Evolutionary conservation across 2,329 filamentous ascomycete species (phyloP), one percentile per base, ranked within the genome.

Genomic region (Colletotrichum tropicale): DNA sequence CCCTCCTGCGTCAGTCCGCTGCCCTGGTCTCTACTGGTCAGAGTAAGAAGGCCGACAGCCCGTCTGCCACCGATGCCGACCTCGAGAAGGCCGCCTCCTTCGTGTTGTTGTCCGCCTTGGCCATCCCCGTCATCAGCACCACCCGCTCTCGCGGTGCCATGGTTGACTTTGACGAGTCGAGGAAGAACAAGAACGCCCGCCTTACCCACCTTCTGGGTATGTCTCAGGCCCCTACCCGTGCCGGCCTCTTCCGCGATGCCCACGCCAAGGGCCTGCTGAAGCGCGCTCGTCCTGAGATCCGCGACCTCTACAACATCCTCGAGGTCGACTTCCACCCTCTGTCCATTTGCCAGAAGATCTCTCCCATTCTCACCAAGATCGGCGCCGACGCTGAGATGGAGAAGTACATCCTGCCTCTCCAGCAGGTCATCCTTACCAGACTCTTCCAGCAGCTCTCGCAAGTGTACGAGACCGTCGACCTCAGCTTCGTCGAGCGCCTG

Each of bases 51-150:
- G 92, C 96, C 81, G 97, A 99, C 83, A 98, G 98, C 87, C 97
- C 97, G 60, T 93, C 95, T 56, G 94, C 96, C 71, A 93, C 93
- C 60, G 97, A 98, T 82, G 93, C 94, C 34, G 96, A 98, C 81
- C 93, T 98, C 81, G 95, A 96, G 86, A 96, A 96, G 87, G 95
- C 96, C 75, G 96, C 97, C 21, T 98, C 97, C 1, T 98, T 98
- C 81, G 98, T 99, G 74, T 91, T 99, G 64, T 89, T 99, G 69
- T 98, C 97, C 24, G 96, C 97, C 66, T 92, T 99, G 70, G 94
- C 97, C n/a, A 99, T 99, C 78, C 97, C 97, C 15, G 97, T 99
- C 87, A 99, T 99, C 87, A 99, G 97, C 92, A 98, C 97, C 61
- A 96, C 96, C 32, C 93, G 97, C 82, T 99, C 97, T 70, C 95